These are phyloP conservation scores for Fragaria ananassa DNA, from an alignment of 306 rosid genomes.

Conservation along the genomic window DNA sequence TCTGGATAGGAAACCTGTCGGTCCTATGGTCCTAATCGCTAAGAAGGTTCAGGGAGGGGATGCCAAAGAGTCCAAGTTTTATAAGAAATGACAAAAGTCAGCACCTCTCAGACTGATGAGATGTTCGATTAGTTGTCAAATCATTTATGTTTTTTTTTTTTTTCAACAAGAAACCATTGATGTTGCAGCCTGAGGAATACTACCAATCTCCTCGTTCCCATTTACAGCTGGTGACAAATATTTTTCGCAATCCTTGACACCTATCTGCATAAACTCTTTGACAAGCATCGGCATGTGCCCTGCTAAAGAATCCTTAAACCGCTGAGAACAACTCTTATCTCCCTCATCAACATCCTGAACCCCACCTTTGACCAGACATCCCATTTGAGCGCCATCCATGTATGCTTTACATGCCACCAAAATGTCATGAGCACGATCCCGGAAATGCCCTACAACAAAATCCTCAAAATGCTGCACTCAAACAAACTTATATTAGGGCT, in stretches of 20 bases:
- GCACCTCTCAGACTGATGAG: conserved; percentile 17
- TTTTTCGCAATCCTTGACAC: conserved; percentile 58
- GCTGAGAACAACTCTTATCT: conserved; percentile 67
- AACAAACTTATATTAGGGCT: conserved; percentile 17
- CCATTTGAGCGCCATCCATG: conserved; percentile 84
- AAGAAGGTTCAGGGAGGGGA: background rate
- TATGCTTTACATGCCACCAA: conserved; percentile 76
- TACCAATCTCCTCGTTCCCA: conserved; percentile 11
- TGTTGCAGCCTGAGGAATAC: conserved; percentile 27
- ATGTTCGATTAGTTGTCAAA: conserved; percentile 27
- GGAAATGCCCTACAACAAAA: conserved; percentile 68
- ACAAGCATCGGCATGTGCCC: conserved; percentile 40
- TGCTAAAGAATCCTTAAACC: conserved; percentile 42
- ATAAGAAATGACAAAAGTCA: conserved; percentile 14
- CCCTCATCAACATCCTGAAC: conserved; percentile 74
- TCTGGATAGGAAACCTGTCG: background rate
- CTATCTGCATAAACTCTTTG: conserved; percentile 41
- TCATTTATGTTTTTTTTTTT: background rate
- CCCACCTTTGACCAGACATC: conserved; percentile 74
- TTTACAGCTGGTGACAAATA: conserved; percentile 33
- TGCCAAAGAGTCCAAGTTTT: background rate
- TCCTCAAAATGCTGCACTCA: conserved; percentile 72
- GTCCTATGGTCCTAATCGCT: background rate
- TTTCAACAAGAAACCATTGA: conserved; percentile 28
- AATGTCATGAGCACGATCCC: conserved; percentile 56